Conservation (phyloP, 192 early-diverging fungal genomes). For the Spinellus fusiger region DNA sequence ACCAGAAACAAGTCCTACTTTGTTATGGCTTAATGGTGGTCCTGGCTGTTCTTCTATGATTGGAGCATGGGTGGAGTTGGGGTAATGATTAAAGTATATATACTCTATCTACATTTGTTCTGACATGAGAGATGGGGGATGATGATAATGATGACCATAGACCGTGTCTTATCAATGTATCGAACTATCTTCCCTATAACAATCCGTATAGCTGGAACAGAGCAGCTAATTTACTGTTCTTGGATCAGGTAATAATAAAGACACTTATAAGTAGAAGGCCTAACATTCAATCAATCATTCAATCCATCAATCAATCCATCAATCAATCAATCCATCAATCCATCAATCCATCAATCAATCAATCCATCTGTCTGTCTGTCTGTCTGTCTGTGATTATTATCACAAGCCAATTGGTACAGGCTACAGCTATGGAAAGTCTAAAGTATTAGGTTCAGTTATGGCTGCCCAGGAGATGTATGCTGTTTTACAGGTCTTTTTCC, state of each 20-base stretch:
- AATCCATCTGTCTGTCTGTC: too few species aligned
- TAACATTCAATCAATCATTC: too few species aligned
- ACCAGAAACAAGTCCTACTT: slow-evolving; percentile 66
- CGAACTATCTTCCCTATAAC: slow-evolving; percentile 56
- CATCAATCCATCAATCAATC: too few species aligned
- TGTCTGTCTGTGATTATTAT: not conserved
- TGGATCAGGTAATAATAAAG: slow-evolving; percentile 57
- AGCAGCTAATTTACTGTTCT: slow-evolving; percentile 78
- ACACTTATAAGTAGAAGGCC: too few species aligned
- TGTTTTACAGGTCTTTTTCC: slow-evolving; percentile 90
- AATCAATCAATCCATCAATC: too few species aligned
- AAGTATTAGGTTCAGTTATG: slow-evolving; percentile 63
- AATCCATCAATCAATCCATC: too few species aligned
- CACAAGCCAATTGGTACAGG: slow-evolving; percentile 80
- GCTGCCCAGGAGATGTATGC: slow-evolving; percentile 87
- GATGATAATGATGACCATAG: too few species aligned
- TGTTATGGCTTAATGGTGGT: slow-evolving; percentile 80
- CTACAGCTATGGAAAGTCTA: slow-evolving; percentile 74
- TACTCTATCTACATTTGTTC: not conserved
- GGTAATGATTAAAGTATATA: too few species aligned
- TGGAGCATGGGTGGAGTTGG: slow-evolving; percentile 78
- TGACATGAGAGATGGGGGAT: not conserved
- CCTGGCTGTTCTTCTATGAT: slow-evolving; percentile 83
- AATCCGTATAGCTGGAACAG: slow-evolving; percentile 89
- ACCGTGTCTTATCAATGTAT: slow-evolving; percentile 79